phyloP scores from a whole-genome alignment of 108 stramenopile species.

The Skeletonema grethae region DNA sequence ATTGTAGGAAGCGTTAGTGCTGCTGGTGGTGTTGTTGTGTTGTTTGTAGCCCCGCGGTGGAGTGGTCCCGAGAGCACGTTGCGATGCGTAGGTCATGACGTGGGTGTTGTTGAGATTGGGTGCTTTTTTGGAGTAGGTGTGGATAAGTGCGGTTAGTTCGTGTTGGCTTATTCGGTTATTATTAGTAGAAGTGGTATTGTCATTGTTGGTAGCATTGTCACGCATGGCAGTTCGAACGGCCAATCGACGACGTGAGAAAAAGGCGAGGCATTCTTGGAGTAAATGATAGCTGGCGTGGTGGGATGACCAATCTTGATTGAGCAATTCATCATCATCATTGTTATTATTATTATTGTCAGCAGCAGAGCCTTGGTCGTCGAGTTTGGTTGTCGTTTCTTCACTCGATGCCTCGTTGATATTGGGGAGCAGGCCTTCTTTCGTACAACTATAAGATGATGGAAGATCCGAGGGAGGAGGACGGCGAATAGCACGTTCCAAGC shows the following conservation, averaged over 20 bases:
- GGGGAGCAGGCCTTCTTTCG: no score
- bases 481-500: conserved; percentile 27
- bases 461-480: not conserved
- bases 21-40: not conserved
- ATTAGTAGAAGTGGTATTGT: not conserved
- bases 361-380: not conserved
- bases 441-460: not conserved
- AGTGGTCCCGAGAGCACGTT: conserved; percentile 7
- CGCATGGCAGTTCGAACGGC: conserved; percentile 1
- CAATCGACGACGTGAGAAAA: conserved; percentile 8
- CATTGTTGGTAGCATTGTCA: not conserved
- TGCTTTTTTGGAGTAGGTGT: not conserved
- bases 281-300: conserved; percentile 19
- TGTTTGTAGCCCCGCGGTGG: not conserved
- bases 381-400: not conserved
- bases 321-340: not conserved
- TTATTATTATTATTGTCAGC: not conserved
- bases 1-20: no score
- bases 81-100: conserved; percentile 8
- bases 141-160: not conserved
- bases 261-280: conserved; percentile 8
- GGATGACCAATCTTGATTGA: conserved; percentile 16
- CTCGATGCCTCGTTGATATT: not conserved
- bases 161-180: not conserved
- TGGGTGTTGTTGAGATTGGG: not conserved